Percentiles rank a stretch among this genome's conserved stretches.
Evolutionary conservation across 1,284 basidiomycete species (phyloP).

Genomic region (Anthracocystis panici-leucophaei): DNA sequence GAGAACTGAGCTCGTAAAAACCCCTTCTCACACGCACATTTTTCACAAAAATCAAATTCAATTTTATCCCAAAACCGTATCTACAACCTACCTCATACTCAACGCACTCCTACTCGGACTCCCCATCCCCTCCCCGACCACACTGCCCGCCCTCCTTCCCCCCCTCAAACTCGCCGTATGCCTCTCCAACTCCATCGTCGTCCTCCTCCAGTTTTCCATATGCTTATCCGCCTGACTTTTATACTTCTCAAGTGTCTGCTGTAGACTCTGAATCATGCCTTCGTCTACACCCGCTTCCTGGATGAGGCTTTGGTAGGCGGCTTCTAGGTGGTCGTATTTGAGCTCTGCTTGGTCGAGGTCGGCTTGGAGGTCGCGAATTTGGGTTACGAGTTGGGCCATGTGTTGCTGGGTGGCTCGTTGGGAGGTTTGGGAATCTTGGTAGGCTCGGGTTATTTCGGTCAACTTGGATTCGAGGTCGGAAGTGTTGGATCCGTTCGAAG

Average conservation of each 20-base stretch:
- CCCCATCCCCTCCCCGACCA: slow-evolving; percentile 20
- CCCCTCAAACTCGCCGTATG: slow-evolving; percentile 30
- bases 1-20: slow-evolving; percentile 40
- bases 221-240: slow-evolving; percentile 57
- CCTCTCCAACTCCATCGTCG: slow-evolving; percentile 45
- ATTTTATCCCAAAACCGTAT: too few species aligned
- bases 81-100: slow-evolving; percentile 18
- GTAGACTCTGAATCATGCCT: slow-evolving; percentile 40
- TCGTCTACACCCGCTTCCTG: slow-evolving; percentile 56
- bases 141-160: slow-evolving; percentile 26
- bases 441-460: slow-evolving; percentile 75
- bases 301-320: slow-evolving; percentile 44
- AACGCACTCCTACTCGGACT: slow-evolving; percentile 27
- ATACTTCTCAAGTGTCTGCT: slow-evolving; percentile 50
- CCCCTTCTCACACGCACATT: too few species aligned
- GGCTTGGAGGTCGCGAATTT: slow-evolving; percentile 82
- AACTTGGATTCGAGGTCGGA: slow-evolving; percentile 78
- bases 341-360: slow-evolving; percentile 83
- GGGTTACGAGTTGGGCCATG: slow-evolving; percentile 82
- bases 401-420: slow-evolving; percentile 85
- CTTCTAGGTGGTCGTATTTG: slow-evolving; percentile 53
- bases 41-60: too few species aligned
- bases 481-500: slow-evolving; percentile 1
- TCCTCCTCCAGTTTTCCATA: slow-evolving; percentile 53
- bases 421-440: slow-evolving; percentile 79